Base-by-base conservation (phyloP, 495 filamentous ascomycete species). In the Parathielavia hyrcaniae region DNA sequence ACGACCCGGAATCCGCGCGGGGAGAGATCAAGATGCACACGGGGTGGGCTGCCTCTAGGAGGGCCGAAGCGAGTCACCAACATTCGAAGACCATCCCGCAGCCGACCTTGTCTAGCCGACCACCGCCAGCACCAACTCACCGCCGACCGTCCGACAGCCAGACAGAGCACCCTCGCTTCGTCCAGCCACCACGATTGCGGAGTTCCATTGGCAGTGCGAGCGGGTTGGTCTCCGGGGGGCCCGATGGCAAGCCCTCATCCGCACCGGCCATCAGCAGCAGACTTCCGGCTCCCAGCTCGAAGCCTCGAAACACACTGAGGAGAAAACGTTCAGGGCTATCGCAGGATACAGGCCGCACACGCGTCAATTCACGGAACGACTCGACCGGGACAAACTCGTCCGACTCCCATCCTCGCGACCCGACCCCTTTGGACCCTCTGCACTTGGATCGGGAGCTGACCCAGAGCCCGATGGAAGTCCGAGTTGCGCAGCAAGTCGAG, bases 251-350 rank as follows among this genome's bases (percentile, higher is more conserved):
- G 16, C 32, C 49, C 10, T 55, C 56, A 35, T 58, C 58, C 11
- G 50, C 55, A 12, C 19, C 63, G 12, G 50, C 55, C 32, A 19
- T 61, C 22, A 65, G 60, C 62, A 64, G 60, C 62, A 64, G 48
- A 34, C 58, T 65, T 39, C 60, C 64, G 8, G 56, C 43, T 39
- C 63, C 64, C 17, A 54, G 57, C 47, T 22, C 50, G 36, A 67
- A 68, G 39, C 69, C 72, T 26, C 71, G 71, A 43, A 73, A 74
- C 46, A 64, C 75, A 3, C 68, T 80, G 46, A 65, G 73, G 50
- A 72, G 77, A 57, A 81, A 80, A 61, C 73, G 70, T 32, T 75
- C 79, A 34, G 75, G 67, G 10, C 48, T 77, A n/a, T 65, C 72
- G 7, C 70, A 72, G 61, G 73, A 77, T 8, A 38, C 64, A 13